Evolutionary conservation across 2,329 filamentous ascomycete species (phyloP), one percentile per base, ranked within the genome.

Genomic region (Alternaria alternata): DNA sequence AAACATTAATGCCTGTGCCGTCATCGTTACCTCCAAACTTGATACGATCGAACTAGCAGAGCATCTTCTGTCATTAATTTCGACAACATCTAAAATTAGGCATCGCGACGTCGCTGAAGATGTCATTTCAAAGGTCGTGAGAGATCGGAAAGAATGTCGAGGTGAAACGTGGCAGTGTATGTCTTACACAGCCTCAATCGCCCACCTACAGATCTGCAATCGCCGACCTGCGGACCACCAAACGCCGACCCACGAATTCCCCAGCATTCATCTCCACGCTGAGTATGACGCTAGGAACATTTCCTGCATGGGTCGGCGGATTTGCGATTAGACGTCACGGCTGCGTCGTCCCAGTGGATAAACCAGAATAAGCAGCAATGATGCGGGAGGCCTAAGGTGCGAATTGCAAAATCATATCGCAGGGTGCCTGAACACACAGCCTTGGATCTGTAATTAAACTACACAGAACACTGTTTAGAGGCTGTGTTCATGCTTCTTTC

Each of bases 101-200:
- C 28, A 51, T 11, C 30, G 22, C 22, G 16, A n/a, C 28, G 34
- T 39, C 30, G 9, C 48, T n/a, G 3, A 8, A 44, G 14, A 24
- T 22, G 9, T 12, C 11, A 12, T 38, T 43, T 28, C 1, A 26
- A 22, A 51, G n/a, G 34, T 24, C 7, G 39, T 26, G 6, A 43
- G 26, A 11, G 32, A 18, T 24, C 24, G 18, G 39, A 39, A 38
- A 24, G 42, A 48, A 12, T 28, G 28, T 38, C 26, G 14, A 22
- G 12, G 14, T 51, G 38, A 26, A 56, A 56, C 38, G 57, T 56
- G 57, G 57, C 51, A 26, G 51, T 55, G 51, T 42, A 43, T 46
- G 41, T 42, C 14, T 32, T 18, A 36, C 51, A 59, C 44, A 56
- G 57, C 57, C 57, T 59, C 44, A 49, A 36, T 49, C 46, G 28